Conservation (phyloP, 495 filamentous ascomycete species). For the Sporormia fimetaria region DNA sequence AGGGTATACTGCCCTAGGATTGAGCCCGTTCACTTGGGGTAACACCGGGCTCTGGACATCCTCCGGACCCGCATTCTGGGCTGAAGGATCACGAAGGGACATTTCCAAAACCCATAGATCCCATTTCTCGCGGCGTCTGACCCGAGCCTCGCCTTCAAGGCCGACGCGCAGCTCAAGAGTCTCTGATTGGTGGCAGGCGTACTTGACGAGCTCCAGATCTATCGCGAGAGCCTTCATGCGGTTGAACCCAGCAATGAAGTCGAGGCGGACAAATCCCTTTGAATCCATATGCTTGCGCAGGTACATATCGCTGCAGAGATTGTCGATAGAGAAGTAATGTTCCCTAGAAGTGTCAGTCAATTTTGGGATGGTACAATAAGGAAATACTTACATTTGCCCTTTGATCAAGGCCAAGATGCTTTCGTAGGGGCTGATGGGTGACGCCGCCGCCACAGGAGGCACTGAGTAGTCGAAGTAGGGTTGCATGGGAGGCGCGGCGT, state of each 20-base stretch:
- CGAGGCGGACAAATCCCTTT: slow-evolving; percentile 77
- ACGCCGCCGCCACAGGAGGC: too few species aligned
- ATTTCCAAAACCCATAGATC: slow-evolving; percentile 62
- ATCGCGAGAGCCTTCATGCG: slow-evolving; percentile 66
- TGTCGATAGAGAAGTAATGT: slow-evolving; percentile 95
- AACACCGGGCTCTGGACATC: slow-evolving; percentile 30
- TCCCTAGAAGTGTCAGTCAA: slow-evolving; percentile 40
- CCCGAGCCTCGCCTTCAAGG: slow-evolving; percentile 62
- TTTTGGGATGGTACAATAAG: neutral
- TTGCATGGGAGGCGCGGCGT: too few species aligned
- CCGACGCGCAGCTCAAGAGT: slow-evolving; percentile 58
- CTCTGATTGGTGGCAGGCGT: slow-evolving; percentile 57
- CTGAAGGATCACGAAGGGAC: slow-evolving; percentile 48
- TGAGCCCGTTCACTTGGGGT: slow-evolving; percentile 25
- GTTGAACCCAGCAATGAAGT: slow-evolving; percentile 69
- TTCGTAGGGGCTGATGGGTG: too few species aligned
- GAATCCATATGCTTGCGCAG: slow-evolving; percentile 87
- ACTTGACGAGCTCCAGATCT: slow-evolving; percentile 60
- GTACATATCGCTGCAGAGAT: slow-evolving; percentile 88
- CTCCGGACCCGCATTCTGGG: slow-evolving; percentile 47
- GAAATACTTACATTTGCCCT: slow-evolving; percentile 51
- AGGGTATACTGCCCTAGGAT: slow-evolving; percentile 3
- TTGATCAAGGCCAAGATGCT: slow-evolving; percentile 47
- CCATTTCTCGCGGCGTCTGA: slow-evolving; percentile 71
- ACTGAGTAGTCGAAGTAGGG: too few species aligned